Base-by-base conservation (phyloP, 306 rosid genomes). In the Pyrus communis region DNA sequence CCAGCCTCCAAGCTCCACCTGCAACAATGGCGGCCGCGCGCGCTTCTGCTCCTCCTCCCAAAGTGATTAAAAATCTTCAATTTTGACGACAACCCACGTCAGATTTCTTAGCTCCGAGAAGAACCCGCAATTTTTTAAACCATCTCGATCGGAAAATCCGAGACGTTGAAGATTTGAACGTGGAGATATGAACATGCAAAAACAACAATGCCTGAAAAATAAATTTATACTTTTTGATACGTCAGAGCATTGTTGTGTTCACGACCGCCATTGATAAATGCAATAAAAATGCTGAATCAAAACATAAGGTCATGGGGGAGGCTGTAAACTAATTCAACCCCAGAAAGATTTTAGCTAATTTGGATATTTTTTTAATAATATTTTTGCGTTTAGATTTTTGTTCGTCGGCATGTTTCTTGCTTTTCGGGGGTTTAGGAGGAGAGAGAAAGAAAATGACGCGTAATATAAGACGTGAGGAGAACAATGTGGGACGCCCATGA, bases 381-480 rank as follows among this genome's bases (percentile, higher is more conserved):
- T 22, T 21, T 28, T 17, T 78, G 9, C 45, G 78, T 35, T 59
- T 7, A n/a, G 40, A 31, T 7, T 58, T 40, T 69, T 42, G 25
- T 19, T 76, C 55, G 35, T 11, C 45, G 57, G 59, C 77, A 60
- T 64, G 84, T 60, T 87, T 78, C 78, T 68, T 74, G 73, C 66
- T 73, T 76, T 82, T 71, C 62, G 81, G 85, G 67, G 75, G 76
- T 58, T 73, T 58, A 71, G 63, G 82, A 69, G 82, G 84, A 83
- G 86, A 82, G 85, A 86, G 87, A 83, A 66, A 70, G 77, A 81
- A 68, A 71, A 73, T 55, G 70, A 67, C 52, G 77, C 75, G 79
- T 75, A 64, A 72, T 74, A 71, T 69, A 77, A 77, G 86, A 82
- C 79, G 85, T 82, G 88, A 59, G 87, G 90, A 81, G 85, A 85